Evolutionary conservation across 2,329 filamentous ascomycete genomes (phyloP), one percentile per base, ranked within the genome.

Genomic region (Fusarium virguliforme): DNA sequence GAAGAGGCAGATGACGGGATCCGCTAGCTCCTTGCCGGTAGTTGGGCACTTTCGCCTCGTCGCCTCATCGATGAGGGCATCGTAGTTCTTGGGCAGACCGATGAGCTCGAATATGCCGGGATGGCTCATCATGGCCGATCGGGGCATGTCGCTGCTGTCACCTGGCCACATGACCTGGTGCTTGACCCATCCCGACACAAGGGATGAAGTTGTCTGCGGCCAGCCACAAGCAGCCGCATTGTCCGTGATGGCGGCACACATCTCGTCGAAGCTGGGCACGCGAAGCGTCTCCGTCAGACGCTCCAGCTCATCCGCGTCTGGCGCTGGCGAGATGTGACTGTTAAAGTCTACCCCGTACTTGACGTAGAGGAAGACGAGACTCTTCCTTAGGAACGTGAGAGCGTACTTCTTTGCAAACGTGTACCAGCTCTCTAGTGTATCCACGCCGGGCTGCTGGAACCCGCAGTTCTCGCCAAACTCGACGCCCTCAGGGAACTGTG

Each of bases 71-170:
- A 97, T 97, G 38, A 99, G 85, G 3, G 90, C 92, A 79, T 98
- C 96, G 79, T 94, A 99, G 76, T 95, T 94, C 81, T 93, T 93
- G 1, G 96, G 96, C 54, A 99, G 83, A 1, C 96, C 96, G 12
- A 99, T 91, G 26, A 99, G 88, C 80, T 99, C 96, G 77, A 96
- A 97, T 70, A 99, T 97, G 51, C 90, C 92, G 0, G 96, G 97
- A 79, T 99, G 96, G 61, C 92, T 91, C 74, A 88, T 74, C 71
- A 87, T 80, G 37, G 86, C 86, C 8, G 86, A 85, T 15, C 71
- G 65, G 18, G 82, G 80, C 60, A 78, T 71, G 51, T 78, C 77
- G 8, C 66, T 71, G 24, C 73, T 62, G 26, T 74, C 74, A n/a
- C 76, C 68, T 15, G 80, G 77, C 80, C 81, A 84, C 62, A 80